Percentiles rank a stretch among this genome's conserved stretches.
Conservation (phyloP, 345 rosid species). For the Eucalyptus globulus region DNA sequence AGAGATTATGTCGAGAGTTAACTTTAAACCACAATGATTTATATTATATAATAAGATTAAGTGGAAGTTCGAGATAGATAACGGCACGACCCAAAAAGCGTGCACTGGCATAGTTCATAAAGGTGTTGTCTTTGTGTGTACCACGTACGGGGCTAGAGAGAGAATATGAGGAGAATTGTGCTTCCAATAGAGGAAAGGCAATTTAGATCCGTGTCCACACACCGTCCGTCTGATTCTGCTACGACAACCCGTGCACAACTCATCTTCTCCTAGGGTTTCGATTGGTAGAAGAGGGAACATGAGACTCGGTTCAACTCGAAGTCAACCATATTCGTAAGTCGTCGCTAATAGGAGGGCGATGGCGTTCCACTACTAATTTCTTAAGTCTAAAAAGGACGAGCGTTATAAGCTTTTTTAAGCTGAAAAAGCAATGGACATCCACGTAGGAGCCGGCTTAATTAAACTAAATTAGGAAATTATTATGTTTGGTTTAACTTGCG, state of each 20-base stretch:
- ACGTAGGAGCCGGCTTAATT: not conserved
- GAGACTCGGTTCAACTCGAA: not conserved
- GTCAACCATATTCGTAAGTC: not conserved
- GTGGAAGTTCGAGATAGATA: not conserved
- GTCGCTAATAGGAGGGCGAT: not conserved
- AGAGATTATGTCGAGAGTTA: not conserved
- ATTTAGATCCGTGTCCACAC: not conserved
- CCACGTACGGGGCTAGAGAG: not conserved
- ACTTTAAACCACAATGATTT: not conserved
- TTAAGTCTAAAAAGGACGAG: not conserved
- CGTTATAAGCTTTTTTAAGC: not conserved
- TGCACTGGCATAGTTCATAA: not conserved
- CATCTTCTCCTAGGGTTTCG: not conserved
- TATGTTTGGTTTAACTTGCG: not conserved
- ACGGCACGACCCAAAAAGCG: not conserved
- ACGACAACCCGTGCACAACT: not conserved
- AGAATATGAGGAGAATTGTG: not conserved
- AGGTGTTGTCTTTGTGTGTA: not conserved
- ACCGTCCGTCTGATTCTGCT: not conserved
- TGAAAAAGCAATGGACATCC: not conserved
- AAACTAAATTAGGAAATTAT: not conserved
- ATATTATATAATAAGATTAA: not conserved
- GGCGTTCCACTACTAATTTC: not conserved
- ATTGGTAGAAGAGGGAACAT: not conserved
- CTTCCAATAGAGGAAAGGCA: not conserved